Evolutionary conservation across 768 basidiomycete species (phyloP), one percentile per base, ranked within the genome.

Genomic region (Trametes maxima): DNA sequence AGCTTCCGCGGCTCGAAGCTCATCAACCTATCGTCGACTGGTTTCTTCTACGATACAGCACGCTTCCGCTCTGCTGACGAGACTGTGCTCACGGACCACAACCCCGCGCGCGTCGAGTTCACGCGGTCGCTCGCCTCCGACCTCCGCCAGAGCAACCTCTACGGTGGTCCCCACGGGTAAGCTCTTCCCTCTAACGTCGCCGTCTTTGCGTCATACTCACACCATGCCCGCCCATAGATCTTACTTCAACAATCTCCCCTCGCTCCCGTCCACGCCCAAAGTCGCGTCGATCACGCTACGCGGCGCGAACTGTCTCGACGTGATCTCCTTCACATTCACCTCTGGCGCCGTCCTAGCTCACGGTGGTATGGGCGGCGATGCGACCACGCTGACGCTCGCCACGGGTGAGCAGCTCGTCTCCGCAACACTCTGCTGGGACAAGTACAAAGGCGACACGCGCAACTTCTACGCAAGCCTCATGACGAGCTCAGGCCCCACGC

Each of bases 111-210:
- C 22, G 56, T 57, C 24, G 47, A 49, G 22, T 57, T 57, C 47
- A 5, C 47, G 16, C 49, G 40, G 37, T 25, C 56, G 47, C 14
- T 47, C 22, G 22, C 37, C 39, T 13, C 45, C n/a, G 39, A 21
- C 13, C 47, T 57, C 47, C 56, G 47, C 37, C 56, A 57, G 56
- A 47, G 44, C 56, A 47, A 42, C 48, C 24, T 57, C 22, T 57
- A 21, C 44, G 47, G 56, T 37, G 56, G 56, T 17, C 56, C 56
- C 24, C 56, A 57, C 47, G 56, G 56, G 40, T 43, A 1, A 40
- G 51, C 24, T 12, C 8, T 21, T 11, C 21, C 21, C n/a, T 21
- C 17, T 5, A 2, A 22, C 50, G 4, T 39, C 5, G 12, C 19
- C 28, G 10, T 13, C 25, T 11, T 6, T 13, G 1, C n/a, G 33